Base-by-base conservation (phyloP, 352 stramenopile genomes). In the Globisporangium sylvaticum region DNA sequence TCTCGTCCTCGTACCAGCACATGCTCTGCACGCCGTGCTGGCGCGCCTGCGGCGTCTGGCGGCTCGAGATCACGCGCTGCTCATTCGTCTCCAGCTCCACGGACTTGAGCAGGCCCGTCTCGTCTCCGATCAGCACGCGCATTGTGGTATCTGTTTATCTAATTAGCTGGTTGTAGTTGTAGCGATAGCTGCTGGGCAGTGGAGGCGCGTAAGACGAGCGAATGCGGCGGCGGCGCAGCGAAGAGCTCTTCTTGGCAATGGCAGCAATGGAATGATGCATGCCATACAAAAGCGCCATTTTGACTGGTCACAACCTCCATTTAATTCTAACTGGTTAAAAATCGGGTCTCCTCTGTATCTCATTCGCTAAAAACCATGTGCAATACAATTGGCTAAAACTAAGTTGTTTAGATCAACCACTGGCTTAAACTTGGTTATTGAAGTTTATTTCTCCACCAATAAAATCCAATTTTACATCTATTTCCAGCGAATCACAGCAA, bases 101-200 rank as follows among this genome's bases (percentile, higher is more conserved):
- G 34, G 79, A 90, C 83, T 95, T 95, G 71, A 94, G 70, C 65
- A 95, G 65, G 9, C 87, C 87, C 1, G 83, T 94, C 72, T 95
- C 87, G 74, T 95, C 87, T 58, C 79, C 87, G 44, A 91, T 77
- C 20, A 95, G 57, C 66, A 95, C 77, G 31, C 83, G 84, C 84
- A 94, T 94, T 8, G 20, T 79, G 31, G 20, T 10, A 4, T n/a
- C n/a, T n/a, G 3, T 8, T 22, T 57, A 20, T 14, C n/a, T 5
- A 0, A 8, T 56, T 14, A 2, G 27, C n/a, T 22, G 18, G 46
- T 10, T 32, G 14, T 29, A 50, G 32, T 2, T 62, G 56, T 31
- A 62, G 24, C 52, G 34, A 34, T 9, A 62, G 32, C n/a, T 62
- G 56, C 56, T 52, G 56, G n/a, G 14, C 22, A 20, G 14, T 46